Evolutionary conservation across 352 stramenopile genomes (phyloP).

Genomic region (Phytophthora sojae): DNA sequence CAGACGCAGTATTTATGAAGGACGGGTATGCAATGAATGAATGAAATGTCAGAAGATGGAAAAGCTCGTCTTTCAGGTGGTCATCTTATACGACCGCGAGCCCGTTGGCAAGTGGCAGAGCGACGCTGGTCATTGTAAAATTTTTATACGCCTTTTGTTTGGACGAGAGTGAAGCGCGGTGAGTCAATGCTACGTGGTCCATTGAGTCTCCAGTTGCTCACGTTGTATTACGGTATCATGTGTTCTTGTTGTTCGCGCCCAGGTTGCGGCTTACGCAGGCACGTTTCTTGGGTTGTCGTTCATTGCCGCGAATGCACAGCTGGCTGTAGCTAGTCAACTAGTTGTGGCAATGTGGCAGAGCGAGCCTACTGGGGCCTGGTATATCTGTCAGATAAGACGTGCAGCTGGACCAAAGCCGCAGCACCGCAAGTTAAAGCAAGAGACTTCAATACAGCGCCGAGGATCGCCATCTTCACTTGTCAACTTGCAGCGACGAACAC

Average conservation of each 20-base stretch:
- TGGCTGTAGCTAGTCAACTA: constrained; percentile 3
- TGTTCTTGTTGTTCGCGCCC: neutral
- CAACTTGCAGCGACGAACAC: constrained; percentile 18
- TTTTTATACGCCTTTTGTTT: neutral
- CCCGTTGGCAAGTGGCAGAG: too few relatives aligned
- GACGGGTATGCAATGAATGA: constrained; percentile 14
- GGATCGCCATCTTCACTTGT: constrained; percentile 1
- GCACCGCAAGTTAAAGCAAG: constrained; percentile 1
- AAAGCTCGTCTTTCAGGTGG: neutral
- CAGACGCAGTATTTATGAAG: constrained; percentile 38
- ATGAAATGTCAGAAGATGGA: neutral
- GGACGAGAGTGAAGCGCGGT: neutral
- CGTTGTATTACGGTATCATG: too few relatives aligned
- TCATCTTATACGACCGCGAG: too few relatives aligned
- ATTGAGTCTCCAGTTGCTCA: constrained; percentile 4
- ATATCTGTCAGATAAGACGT: constrained; percentile 31
- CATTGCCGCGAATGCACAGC: too few relatives aligned
- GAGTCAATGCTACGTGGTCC: neutral
- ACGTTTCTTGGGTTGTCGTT: constrained; percentile 7
- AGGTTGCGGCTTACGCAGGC: constrained; percentile 8
- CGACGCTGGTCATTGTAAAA: neutral
- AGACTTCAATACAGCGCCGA: neutral
- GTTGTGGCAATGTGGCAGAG: constrained; percentile 20
- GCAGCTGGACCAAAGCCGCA: constrained; percentile 14
- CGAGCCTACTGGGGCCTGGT: neutral